Evolutionary conservation across 257 asterid species (phyloP).

Genomic region (Solanum etuberosum): DNA sequence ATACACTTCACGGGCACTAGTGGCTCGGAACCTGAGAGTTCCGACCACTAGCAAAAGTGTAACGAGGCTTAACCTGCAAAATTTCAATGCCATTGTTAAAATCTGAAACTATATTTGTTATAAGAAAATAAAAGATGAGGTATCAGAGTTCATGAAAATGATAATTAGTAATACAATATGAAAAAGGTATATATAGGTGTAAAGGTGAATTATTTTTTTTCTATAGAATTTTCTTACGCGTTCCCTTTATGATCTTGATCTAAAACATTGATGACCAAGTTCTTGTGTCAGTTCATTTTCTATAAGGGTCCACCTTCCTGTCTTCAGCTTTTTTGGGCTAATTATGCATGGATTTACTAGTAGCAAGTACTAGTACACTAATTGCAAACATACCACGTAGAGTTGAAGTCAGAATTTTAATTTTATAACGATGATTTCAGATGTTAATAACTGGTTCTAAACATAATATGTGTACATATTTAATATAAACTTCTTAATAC

Average conservation of each 20-base stretch:
- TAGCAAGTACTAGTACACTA: neutral
- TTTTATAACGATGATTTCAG: no score
- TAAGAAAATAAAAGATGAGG: neutral
- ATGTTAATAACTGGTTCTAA: no score
- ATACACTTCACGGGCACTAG: slow-evolving; percentile 5
- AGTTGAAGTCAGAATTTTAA: no score
- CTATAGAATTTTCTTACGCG: neutral
- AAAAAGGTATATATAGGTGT: neutral
- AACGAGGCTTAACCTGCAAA: slow-evolving; percentile 4
- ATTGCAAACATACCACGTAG: neutral
- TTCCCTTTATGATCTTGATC: neutral
- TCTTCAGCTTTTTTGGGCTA: neutral
- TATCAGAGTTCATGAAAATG: neutral
- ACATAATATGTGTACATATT: no score
- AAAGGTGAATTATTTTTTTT: neutral
- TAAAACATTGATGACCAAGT: neutral
- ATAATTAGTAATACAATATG: neutral
- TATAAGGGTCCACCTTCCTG: neutral
- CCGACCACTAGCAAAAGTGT: slow-evolving; percentile 1
- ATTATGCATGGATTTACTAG: neutral
- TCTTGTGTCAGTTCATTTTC: neutral
- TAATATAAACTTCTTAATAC: no score
- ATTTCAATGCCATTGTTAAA: neutral
- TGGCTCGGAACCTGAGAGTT: neutral
- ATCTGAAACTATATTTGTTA: neutral